A percentile compares a stretch with the other conserved stretches of the same genome.
phyloP scores from a whole-genome alignment of 2,329 filamentous ascomycete genomes.

The Sporothrix euskadiensis region DNA sequence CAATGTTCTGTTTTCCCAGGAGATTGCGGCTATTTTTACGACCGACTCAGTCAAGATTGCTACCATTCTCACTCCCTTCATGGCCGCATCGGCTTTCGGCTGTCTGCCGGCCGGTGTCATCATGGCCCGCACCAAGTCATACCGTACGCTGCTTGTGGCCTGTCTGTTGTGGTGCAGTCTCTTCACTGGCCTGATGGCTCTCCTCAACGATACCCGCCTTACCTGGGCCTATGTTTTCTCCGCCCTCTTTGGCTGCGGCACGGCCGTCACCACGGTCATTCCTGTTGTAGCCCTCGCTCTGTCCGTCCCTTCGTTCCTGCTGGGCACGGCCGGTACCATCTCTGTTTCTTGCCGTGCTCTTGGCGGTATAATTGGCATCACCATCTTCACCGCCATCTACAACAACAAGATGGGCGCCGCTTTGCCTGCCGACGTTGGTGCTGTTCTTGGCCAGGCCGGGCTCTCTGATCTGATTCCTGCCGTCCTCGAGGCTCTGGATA shows the following conservation, averaged over 20 bases:
- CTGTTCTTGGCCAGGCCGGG: background rate
- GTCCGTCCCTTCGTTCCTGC: background rate
- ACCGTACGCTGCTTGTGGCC: background rate
- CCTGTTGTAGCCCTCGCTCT: slow-evolving; percentile 10
- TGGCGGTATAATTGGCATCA: slow-evolving; percentile 8
- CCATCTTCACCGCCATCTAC: slow-evolving; percentile 16
- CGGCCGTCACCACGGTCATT: slow-evolving; percentile 11
- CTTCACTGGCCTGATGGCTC: background rate
- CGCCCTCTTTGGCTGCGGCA: background rate
- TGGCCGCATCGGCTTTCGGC: slow-evolving; percentile 4
- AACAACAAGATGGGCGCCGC: slow-evolving; percentile 14
- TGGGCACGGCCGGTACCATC: background rate
- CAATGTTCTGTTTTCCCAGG: slow-evolving; percentile 15
- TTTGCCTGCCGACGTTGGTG: background rate
- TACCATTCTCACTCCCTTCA: background rate
- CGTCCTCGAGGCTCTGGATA: background rate
- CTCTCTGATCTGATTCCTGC: background rate
- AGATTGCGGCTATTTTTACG: background rate
- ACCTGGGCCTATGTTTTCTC: slow-evolving; percentile 11
- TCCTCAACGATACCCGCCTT: background rate
- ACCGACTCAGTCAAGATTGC: background rate
- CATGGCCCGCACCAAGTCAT: slow-evolving; percentile 19
- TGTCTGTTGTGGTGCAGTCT: background rate
- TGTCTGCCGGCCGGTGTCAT: background rate
- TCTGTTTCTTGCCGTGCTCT: slow-evolving; percentile 1